These are phyloP conservation scores for Scutellaria baicalensis DNA, from an alignment of 257 asterid genomes.

Conservation along the genomic window DNA sequence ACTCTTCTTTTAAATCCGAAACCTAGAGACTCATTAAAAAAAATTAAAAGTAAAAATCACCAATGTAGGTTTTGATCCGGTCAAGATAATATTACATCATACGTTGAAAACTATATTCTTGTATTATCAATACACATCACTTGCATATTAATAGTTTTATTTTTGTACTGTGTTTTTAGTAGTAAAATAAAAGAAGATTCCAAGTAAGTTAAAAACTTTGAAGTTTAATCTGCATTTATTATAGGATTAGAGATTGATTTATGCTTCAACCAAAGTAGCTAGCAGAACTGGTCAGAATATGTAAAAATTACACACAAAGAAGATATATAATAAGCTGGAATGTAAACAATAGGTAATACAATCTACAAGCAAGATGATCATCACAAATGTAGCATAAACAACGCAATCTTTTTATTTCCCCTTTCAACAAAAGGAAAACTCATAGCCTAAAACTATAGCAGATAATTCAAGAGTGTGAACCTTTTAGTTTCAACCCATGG, in stretches of 20 bases:
- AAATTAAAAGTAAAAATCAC: too few relatives aligned
- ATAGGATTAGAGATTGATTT: neutral
- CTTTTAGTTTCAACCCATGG: constrained; percentile 60
- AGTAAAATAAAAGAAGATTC: too few relatives aligned
- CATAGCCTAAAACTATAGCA: neutral
- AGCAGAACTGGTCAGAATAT: neutral
- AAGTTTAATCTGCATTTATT: neutral
- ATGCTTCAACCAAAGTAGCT: neutral
- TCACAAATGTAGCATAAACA: neutral
- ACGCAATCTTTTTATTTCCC: neutral
- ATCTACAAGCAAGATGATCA: neutral
- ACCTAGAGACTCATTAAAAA: too few relatives aligned
- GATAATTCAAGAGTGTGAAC: neutral
- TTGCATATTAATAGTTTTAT: too few relatives aligned
- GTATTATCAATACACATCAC: too few relatives aligned
- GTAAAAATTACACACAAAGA: neutral
- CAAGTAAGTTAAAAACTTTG: neutral
- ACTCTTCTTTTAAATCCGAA: too few relatives aligned
- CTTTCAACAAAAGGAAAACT: neutral
- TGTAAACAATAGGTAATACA: neutral
- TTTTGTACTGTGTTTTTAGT: too few relatives aligned
- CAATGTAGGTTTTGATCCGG: too few relatives aligned
- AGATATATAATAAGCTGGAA: neutral
- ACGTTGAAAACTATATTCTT: too few relatives aligned
- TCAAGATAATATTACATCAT: too few relatives aligned